Evolutionary conservation across 1,284 basidiomycete species (phyloP), one percentile per base, ranked within the genome.

Genomic region (Ceratobasidium sp.): DNA sequence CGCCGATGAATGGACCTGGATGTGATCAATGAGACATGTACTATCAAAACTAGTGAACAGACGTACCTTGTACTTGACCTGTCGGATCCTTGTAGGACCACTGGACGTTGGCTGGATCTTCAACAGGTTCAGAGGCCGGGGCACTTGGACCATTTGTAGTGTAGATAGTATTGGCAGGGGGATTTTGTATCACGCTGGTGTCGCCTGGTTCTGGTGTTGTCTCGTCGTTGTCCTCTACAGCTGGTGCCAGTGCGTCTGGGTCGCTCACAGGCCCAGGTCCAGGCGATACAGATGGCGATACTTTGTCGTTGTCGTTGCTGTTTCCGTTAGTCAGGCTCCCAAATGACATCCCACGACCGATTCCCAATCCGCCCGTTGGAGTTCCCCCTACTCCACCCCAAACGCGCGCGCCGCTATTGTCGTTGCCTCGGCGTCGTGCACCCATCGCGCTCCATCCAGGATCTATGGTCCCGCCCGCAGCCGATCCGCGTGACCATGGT

Each of bases 31-130:
- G 72, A 36, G 57, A 28, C 52, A 45, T n/a, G 41, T 32, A 18
- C 32, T 69, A n/a, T 34, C 23, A 16, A n/a, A 26, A 46, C 3
- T 18, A 26, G 48, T 5, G 3, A 8, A 8, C 8, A n/a, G 62
- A 74, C 83, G 76, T 76, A 89, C 95, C 96, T 87, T 98, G 96
- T 57, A 96, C 84, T 75, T 92, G 88, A 34, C 95, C 94, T 74
- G 90, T 88, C 16, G 93, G 94, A 80, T 98, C 96, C 65, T 94
- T 87, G 81, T 98, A 98, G 43, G 89, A 92, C 96, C 96, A 98
- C 78, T 94, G 89, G 48, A 96, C 81, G 71, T 83, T 85, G 26
- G 87, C 86, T n/a, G 89, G 84, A 80, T 92, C 90, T 64, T 82
- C 76, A 55, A 78, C 77, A 53, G 85, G 76, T 59, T 83, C 84